Evolutionary conservation across 225 moss, liverwort and hornwort species (phyloP), one percentile per base, ranked within the genome.

Genomic region (Pleurozium schreberi): DNA sequence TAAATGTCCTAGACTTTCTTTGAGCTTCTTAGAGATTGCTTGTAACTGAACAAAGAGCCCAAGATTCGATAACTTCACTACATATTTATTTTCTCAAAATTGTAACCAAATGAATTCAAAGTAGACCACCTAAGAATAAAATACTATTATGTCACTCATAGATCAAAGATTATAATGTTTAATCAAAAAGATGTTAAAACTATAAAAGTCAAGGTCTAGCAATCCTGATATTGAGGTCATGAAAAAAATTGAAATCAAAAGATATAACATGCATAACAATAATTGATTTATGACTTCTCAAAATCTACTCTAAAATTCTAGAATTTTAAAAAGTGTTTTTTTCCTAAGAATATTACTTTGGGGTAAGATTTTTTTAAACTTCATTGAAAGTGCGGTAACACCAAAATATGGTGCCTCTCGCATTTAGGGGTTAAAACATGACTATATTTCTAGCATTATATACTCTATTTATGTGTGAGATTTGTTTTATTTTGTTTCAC

Each of bases 101-200:
- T 68, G 1, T 47, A 28, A 73, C 2, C 0, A 1, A 30, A 45
- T 0, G 0, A 30, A 30, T 28, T 73, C 45, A 45, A 73, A 0
- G 6, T 18, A 18, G 18, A 47, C 18, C 8, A 30, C 30, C 18
- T 30, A 3, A 6, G 18, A 47, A 11, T 3, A 45, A 47, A 47
- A 74, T 18, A 47, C 18, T 28, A 73, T 1, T 47, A 74, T 30
- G 2, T 30, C 18, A 30, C 11, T 47, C 0, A 18, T 18, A 30
- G 4, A 73, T 71, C 2, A 18, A 36, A 66, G 38, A 38, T 66
- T 38, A 38, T 20, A 38, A 33, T 31, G 8, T 36, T 65, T 36
- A 10, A 34, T 65, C 18, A 34, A 34, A 34, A 34, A 2, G 10
- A 9, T 34, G 5, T 65, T 65, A 16, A 34, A 21, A n/a, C 9